Evolutionary conservation across 2,329 filamentous ascomycete species (phyloP).

Genomic region (Parasarocladium wereldwijsianum): DNA sequence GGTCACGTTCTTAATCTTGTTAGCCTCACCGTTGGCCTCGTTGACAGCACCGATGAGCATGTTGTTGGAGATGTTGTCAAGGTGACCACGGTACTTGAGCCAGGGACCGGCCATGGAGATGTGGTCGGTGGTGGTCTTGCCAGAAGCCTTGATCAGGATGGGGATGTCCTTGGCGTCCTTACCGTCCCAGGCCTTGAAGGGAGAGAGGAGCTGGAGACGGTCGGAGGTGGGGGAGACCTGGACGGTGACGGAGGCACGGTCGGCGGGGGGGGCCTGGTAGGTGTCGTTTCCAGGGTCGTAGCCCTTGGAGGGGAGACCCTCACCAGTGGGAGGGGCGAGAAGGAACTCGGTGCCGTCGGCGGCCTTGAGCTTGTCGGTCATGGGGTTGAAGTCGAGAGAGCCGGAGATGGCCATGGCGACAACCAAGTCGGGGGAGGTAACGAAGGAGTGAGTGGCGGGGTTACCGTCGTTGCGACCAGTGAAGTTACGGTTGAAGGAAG

Average conservation of each 20-base stretch:
- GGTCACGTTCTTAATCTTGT: conserved; percentile 89
- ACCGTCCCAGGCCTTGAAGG: conserved; percentile 81
- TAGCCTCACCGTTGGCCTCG: conserved; percentile 88
- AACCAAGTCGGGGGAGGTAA: conserved; percentile 79
- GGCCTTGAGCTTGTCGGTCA: conserved; percentile 83
- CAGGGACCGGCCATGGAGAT: conserved; percentile 95
- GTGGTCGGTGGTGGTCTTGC: conserved; percentile 95
- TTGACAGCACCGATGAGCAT: conserved; percentile 98
- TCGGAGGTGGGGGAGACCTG: conserved; percentile 79
- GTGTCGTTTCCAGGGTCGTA: conserved; percentile 89
- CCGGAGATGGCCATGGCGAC: conserved; percentile 77
- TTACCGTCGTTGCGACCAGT: conserved; percentile 95
- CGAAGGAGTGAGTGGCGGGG: conserved; percentile 86
- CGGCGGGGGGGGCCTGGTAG: conserved; percentile 83
- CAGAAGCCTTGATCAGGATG: conserved; percentile 90
- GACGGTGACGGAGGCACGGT: conserved; percentile 60
- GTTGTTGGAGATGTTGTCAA: conserved; percentile 99
- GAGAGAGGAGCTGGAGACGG: conserved; percentile 81
- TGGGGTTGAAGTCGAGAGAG: conserved; percentile 81
- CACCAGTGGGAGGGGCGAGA: conserved; percentile 65
- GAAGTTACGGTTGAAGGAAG: conserved; percentile 99
- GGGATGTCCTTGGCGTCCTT: conserved; percentile 75
- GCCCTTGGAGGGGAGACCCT: conserved; percentile 63
- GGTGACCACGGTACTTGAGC: conserved; percentile 97
- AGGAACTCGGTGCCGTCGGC: conserved; percentile 94